A percentile compares a stretch with the other conserved stretches of the same genome.
phyloP scores from a whole-genome alignment of 352 stramenopile species.

The Phytophthora aleatoria region DNA sequence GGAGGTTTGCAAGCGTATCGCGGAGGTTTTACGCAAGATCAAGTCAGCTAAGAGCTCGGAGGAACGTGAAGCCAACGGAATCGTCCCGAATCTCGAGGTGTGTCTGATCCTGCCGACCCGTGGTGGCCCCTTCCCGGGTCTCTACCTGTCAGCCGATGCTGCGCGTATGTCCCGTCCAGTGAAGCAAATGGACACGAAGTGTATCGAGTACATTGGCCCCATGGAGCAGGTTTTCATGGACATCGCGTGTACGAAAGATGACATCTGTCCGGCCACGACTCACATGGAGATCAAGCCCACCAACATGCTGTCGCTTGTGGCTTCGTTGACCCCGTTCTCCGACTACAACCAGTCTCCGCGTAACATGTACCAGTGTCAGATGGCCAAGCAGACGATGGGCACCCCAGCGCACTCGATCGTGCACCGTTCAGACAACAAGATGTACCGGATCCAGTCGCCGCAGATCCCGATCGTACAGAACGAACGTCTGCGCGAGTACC shows the following conservation, averaged over 20 bases:
- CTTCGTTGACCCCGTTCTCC: constrained; percentile 98
- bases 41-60: constrained; percentile 64
- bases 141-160: constrained; percentile 97
- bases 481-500: constrained; percentile 94
- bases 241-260: constrained; percentile 96
- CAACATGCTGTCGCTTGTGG: constrained; percentile 99
- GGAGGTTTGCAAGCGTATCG: constrained; percentile 88
- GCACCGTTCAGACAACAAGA: constrained; percentile 98
- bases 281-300: constrained; percentile 99
- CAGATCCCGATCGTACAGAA: constrained; percentile 99
- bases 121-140: constrained; percentile 95
- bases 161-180: constrained; percentile 95
- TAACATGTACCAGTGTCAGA: constrained; percentile 99
- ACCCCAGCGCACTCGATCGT: constrained; percentile 97
- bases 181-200: constrained; percentile 90
- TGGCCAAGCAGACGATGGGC: constrained; percentile 99
- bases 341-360: constrained; percentile 99
- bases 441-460: constrained; percentile 98
- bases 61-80: constrained; percentile 65
- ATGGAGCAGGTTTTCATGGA: constrained; percentile 99
- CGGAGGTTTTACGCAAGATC: constrained; percentile 63
- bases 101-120: constrained; percentile 77
- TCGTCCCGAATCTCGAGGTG: constrained; percentile 84
- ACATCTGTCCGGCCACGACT: constrained; percentile 96
- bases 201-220: constrained; percentile 96